Percentiles rank a stretch among this genome's conserved stretches.
Conservation (phyloP, 2,329 filamentous ascomycete genomes). For the Diaporthe velutina region DNA sequence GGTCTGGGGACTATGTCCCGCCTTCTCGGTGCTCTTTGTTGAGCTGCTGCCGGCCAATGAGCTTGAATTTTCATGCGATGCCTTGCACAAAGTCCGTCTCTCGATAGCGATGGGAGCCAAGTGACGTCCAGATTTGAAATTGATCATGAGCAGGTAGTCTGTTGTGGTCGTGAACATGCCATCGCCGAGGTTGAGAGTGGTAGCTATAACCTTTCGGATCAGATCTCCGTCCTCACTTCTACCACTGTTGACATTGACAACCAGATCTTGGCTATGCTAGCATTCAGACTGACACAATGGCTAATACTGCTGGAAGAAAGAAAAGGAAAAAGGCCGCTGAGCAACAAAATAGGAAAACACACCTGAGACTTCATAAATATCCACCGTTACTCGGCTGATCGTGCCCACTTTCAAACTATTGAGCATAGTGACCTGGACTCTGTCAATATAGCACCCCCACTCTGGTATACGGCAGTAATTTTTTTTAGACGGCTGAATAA, state of each 20-base stretch:
- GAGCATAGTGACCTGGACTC: not conserved
- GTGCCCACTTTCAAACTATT: not conserved
- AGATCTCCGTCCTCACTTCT: not conserved
- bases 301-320: not conserved
- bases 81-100: slow-evolving; percentile 8
- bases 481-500: no score
- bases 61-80: not conserved
- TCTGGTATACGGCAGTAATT: no score
- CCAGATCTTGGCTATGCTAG: not conserved
- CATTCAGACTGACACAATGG: not conserved
- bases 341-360: no score
- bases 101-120: not conserved
- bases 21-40: not conserved
- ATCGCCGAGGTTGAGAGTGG: not conserved
- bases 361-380: slow-evolving; percentile 11
- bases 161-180: slow-evolving; percentile 4
- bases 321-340: not conserved
- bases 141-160: slow-evolving; percentile 14
- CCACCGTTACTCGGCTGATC: not conserved
- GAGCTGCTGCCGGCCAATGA: slow-evolving; percentile 13
- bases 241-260: not conserved
- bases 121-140: not conserved
- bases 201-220: slow-evolving; percentile 13
- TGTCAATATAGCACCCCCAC: not conserved
- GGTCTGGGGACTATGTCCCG: not conserved